Percentiles rank a stretch among this genome's conserved stretches.
phyloP scores from a whole-genome alignment of 1,284 basidiomycete genomes.

The Ustilago vetiveriae region DNA sequence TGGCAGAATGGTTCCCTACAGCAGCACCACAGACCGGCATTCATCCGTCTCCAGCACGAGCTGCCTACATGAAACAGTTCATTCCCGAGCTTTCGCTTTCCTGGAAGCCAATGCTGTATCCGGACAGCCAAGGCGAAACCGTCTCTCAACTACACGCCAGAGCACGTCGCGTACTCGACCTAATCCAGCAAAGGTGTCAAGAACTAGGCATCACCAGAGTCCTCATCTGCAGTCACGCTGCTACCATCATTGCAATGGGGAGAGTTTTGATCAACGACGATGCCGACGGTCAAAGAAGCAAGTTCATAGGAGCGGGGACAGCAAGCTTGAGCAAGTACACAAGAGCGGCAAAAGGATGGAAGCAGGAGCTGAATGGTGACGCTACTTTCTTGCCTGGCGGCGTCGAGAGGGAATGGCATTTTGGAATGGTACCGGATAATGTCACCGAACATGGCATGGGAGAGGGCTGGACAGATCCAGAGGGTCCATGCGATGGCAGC shows the following conservation, averaged over 20 bases:
- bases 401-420: slow-evolving; percentile 78
- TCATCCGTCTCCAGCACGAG: slow-evolving; percentile 46
- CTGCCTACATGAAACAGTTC: slow-evolving; percentile 76
- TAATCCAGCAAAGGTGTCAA: slow-evolving; percentile 47
- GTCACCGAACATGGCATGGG: slow-evolving; percentile 59
- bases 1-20: slow-evolving; percentile 86
- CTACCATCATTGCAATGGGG: slow-evolving; percentile 78
- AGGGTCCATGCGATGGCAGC: slow-evolving; percentile 5
- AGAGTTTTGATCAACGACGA: slow-evolving; percentile 73
- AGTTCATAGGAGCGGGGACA: slow-evolving; percentile 57
- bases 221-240: slow-evolving; percentile 81
- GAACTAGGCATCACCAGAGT: slow-evolving; percentile 70
- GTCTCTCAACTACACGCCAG: slow-evolving; percentile 76
- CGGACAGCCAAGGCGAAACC: slow-evolving; percentile 78
- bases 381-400: slow-evolving; percentile 70
- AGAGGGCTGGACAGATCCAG: slow-evolving; percentile 43
- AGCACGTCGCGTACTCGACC: slow-evolving; percentile 71
- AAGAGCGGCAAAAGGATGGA: slow-evolving; percentile 29
- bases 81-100: slow-evolving; percentile 70
- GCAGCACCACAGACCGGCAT: slow-evolving; percentile 71
- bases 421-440: slow-evolving; percentile 50
- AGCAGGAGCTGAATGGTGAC: slow-evolving; percentile 53
- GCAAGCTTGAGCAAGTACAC: slow-evolving; percentile 58
- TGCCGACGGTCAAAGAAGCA: slow-evolving; percentile 63
- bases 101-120: slow-evolving; percentile 74